phyloP scores from a whole-genome alignment of 2,329 filamentous ascomycete genomes.

The Ophiobolus disseminans region DNA sequence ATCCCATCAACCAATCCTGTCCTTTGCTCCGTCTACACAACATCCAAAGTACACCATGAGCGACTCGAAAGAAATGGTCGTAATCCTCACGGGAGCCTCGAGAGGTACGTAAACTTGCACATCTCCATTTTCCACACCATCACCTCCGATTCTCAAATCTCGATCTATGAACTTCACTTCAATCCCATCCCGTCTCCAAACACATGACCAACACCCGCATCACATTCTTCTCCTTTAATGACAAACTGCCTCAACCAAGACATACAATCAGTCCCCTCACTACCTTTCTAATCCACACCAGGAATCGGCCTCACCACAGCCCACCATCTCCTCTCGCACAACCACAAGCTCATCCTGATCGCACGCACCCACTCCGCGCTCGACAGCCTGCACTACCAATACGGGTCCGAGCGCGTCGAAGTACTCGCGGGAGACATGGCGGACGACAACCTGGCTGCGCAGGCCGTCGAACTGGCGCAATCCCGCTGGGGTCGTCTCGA shows the following conservation, averaged over 20 bases:
- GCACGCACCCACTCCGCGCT: constrained; percentile 65
- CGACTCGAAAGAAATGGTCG: constrained; percentile 49
- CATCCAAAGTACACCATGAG: constrained; percentile 29
- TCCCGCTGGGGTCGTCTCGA: constrained; percentile 76
- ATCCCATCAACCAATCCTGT: constrained; percentile 3
- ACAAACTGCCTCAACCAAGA: neutral
- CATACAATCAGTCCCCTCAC: neutral
- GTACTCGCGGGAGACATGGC: constrained; percentile 65
- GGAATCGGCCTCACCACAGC: constrained; percentile 69
- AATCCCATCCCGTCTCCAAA: neutral
- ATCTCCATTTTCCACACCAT: neutral
- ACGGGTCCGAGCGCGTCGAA: constrained; percentile 61
- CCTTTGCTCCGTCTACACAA: neutral
- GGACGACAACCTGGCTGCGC: constrained; percentile 61
- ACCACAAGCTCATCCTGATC: constrained; percentile 64
- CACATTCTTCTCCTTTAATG: neutral
- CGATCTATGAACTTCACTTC: too few species aligned
- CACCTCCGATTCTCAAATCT: too few species aligned
- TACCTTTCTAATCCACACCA: constrained; percentile 23
- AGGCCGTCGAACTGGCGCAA: constrained; percentile 70
- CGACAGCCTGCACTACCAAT: constrained; percentile 54
- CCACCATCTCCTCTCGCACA: constrained; percentile 63
- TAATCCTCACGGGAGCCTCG: constrained; percentile 68
- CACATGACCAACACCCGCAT: neutral
- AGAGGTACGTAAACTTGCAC: constrained; percentile 54